Evolutionary conservation across 148 eudicot genomes (phyloP), one percentile per base, ranked within the genome.

Genomic region (Linanthus parryae): DNA sequence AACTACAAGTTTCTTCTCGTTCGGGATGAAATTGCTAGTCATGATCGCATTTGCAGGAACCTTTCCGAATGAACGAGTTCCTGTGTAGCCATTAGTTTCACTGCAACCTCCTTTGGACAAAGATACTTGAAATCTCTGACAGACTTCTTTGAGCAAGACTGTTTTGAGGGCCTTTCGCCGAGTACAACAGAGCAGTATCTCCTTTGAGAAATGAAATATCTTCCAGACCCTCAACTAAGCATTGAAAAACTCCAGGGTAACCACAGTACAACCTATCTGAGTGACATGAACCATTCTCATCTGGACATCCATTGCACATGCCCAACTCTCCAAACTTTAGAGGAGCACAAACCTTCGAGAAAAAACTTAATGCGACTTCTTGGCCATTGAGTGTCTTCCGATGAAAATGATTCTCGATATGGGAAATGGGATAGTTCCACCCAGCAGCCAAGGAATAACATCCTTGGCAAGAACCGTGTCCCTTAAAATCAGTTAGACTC

Each of bases 71-170:
- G 37, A 34, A 34, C 37, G 13, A 2, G 37, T 8, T 34, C 37
- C 37, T 34, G 37, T 12, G 13, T 34, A 34, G 37, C 37, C 37
- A 34, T 34, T 34, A n/a, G 13, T 34, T 34, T 34, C 37, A 1
- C 37, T 34, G 37, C 37, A 34, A 34, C 37, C 37, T n/a, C 37
- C 37, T 34, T 34, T 34, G 37, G 37, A 4, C 37, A 34, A 34
- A 34, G 37, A 12, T n/a, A 34, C 37, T 8, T 34, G 37, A 34
- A 34, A 34, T 4, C 37, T 34, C 8, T 34, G 11, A 34, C 37
- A 34, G 37, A 34, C 11, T 34, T 34, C 13, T 12, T 34, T 34
- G 37, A 34, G 13, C 37, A 34, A 8, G 37, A 34, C 37, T 34
- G 37, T 34, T 34, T 4, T 34, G 37, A 34, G 37, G 37, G 13